phyloP scores from a whole-genome alignment of 2,329 filamentous ascomycete genomes.

The Ceratocystis cacaofunesta region DNA sequence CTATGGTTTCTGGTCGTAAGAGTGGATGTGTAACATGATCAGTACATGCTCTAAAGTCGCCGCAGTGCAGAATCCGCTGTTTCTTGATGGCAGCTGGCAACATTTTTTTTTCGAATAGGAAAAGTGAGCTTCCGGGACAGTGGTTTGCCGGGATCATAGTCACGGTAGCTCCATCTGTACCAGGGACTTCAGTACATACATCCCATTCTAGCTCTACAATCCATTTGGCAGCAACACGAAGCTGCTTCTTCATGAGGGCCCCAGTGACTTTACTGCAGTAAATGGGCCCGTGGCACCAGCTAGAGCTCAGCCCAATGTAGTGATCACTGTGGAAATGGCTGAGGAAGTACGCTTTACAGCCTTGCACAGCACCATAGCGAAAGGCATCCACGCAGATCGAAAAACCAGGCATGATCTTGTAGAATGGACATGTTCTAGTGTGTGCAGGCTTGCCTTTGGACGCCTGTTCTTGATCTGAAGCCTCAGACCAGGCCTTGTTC shows the following conservation, averaged over 20 bases:
- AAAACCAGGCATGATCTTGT: slow-evolving; percentile 92
- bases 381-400: slow-evolving; percentile 93
- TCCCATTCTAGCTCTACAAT: slow-evolving; percentile 80
- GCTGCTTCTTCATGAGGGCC: slow-evolving; percentile 73
- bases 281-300: slow-evolving; percentile 85
- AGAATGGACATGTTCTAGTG: slow-evolving; percentile 87
- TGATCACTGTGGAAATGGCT: slow-evolving; percentile 98
- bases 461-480: slow-evolving; percentile 62
- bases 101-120: slow-evolving; percentile 71
- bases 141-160: slow-evolving; percentile 97
- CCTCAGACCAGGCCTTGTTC: slow-evolving; percentile 75
- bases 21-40: slow-evolving; percentile 71
- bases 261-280: slow-evolving; percentile 91
- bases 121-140: slow-evolving; percentile 86
- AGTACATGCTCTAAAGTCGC: slow-evolving; percentile 84
- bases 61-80: slow-evolving; percentile 83
- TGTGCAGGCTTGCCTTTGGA: slow-evolving; percentile 76
- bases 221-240: slow-evolving; percentile 74
- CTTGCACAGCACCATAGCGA: slow-evolving; percentile 82
- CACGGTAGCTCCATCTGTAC: slow-evolving; percentile 67
- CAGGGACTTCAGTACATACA: slow-evolving; percentile 59
- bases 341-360: slow-evolving; percentile 86
- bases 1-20: slow-evolving; percentile 57
- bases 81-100: slow-evolving; percentile 45
- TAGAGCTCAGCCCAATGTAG: slow-evolving; percentile 78